A percentile compares a stretch with the other conserved stretches of the same genome.
phyloP scores from a whole-genome alignment of 2,329 filamentous ascomycete genomes.

The Taxawa tesnikishii region DNA sequence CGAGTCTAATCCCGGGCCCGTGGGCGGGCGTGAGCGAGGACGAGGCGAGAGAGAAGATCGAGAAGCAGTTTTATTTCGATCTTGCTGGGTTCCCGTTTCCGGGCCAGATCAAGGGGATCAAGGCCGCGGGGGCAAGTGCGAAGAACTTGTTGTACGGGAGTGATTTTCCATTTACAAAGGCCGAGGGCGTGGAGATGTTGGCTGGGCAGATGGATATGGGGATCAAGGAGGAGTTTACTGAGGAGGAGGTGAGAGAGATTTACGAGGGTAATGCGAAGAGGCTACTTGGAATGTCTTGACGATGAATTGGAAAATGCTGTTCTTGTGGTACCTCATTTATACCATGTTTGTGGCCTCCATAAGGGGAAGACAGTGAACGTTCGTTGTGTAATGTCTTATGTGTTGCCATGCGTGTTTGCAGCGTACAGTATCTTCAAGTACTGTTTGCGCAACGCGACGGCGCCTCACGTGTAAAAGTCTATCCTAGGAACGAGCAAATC shows the following conservation, averaged over 20 bases:
- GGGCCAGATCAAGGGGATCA: conserved; percentile 35
- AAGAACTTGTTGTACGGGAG: conserved; percentile 39
- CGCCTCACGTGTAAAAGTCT: too few species aligned
- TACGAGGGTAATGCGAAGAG: conserved; percentile 26
- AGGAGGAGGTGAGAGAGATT: conserved; percentile 22
- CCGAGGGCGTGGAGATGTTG: conserved; percentile 23
- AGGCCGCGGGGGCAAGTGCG: conserved; percentile 26
- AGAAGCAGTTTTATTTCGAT: conserved; percentile 38
- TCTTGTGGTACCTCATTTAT: too few species aligned
- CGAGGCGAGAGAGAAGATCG: conserved; percentile 20
- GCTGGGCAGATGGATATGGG: conserved; percentile 29
- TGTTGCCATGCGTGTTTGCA: too few species aligned
- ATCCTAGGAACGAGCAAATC: too few species aligned
- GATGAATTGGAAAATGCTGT: too few species aligned
- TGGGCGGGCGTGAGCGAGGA: conserved; percentile 15
- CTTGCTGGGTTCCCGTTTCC: conserved; percentile 39
- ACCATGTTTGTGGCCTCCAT: too few species aligned
- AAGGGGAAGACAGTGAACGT: too few species aligned
- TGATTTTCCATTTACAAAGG: conserved; percentile 40
- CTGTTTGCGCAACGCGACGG: too few species aligned
- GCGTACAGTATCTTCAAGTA: too few species aligned
- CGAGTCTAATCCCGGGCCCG: conserved; percentile 24
- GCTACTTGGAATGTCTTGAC: too few species aligned
- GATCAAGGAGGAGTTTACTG: conserved; percentile 23
- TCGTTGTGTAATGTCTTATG: too few species aligned